Base-by-base conservation (phyloP, 1,284 basidiomycete species). In the Cutaneotrichosporon cutaneum region DNA sequence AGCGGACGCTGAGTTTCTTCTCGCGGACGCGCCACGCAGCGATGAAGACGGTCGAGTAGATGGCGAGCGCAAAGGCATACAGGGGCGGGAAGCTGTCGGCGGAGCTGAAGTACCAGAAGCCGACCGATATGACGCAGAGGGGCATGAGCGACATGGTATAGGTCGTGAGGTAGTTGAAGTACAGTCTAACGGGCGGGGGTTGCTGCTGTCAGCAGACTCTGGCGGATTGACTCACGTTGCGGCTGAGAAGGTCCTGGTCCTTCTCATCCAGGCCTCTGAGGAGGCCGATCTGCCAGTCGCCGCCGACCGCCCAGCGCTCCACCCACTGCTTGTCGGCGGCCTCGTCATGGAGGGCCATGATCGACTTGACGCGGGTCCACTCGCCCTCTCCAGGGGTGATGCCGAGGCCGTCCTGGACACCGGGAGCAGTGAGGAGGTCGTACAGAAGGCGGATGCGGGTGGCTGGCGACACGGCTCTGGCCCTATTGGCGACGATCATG, bases 1-100 rank as follows among this genome's bases (percentile, higher is more conserved):
- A 94, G 33, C 86, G 83, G 22, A 93, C 85, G 1, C 90, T 86
- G 14, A 95, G 82, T 50, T 88, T 85, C 18, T 88, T 85, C 79
- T 97, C 90, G 56, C 85, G 85, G 54, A 94, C 84, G 30, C 88
- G 85, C 94, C 94, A 97, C 81, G 86, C 87, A 73, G 96, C 92
- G 63, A 93, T 87, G 70, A 94, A 94, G n/a, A 84, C 76, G 54
- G 90, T 83, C 0, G 89, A 87, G 90, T 93, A 97, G 9, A 93
- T 65, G 6, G 87, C 84, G 44, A 94, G 81, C 21, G 89, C 78
- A 54, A 84, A 80, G 0, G 91, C 92, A 76, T 93, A 95, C n/a
- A 86, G 63, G 4, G 88, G 84, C 3, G 89, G 88, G 76, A 92
- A 95, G 0, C 86, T 84, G 9, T 83, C 83, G 11, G 64, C 58